Evolutionary conservation across 2,329 filamentous ascomycete species (phyloP).

Genomic region (Hypoxylon sp.): DNA sequence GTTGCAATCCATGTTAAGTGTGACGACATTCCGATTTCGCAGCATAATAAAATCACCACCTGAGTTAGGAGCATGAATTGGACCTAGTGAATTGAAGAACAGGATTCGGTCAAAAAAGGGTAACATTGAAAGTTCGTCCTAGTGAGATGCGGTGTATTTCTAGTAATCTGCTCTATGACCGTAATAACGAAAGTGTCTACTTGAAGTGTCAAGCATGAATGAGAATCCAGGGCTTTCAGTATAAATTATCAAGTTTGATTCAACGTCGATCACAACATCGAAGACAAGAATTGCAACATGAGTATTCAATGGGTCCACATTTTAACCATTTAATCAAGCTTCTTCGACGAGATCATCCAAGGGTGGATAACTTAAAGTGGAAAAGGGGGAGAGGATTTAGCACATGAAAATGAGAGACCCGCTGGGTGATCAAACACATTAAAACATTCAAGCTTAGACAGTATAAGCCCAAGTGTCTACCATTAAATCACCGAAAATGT

Average conservation of each 20-base stretch:
- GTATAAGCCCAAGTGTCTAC: too few species aligned
- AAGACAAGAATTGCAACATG: conserved; percentile 16
- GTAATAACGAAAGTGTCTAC: too few species aligned
- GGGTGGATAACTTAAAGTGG: not conserved
- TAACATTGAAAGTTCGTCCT: not conserved
- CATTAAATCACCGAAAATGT: too few species aligned
- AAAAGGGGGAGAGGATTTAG: not conserved
- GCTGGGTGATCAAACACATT: not conserved
- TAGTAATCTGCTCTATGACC: not conserved
- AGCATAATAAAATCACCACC: conserved; percentile 1
- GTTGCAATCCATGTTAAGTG: conserved; percentile 28
- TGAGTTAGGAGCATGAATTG: not conserved
- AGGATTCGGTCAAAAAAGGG: not conserved
- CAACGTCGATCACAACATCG: conserved; percentile 9
- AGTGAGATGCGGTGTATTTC: not conserved
- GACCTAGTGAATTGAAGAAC: not conserved
- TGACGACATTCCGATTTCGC: conserved; percentile 15
- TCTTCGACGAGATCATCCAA: not conserved
- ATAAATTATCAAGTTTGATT: not conserved
- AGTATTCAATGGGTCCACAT: conserved; percentile 7
- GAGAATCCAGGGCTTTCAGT: not conserved
- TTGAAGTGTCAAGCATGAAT: conserved; percentile 1
- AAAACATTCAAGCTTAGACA: too few species aligned
- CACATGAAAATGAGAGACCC: not conserved
- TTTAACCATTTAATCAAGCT: conserved; percentile 12